Evolutionary conservation across 2,329 filamentous ascomycete genomes (phyloP).

Genomic region (Fusarium irregulare): DNA sequence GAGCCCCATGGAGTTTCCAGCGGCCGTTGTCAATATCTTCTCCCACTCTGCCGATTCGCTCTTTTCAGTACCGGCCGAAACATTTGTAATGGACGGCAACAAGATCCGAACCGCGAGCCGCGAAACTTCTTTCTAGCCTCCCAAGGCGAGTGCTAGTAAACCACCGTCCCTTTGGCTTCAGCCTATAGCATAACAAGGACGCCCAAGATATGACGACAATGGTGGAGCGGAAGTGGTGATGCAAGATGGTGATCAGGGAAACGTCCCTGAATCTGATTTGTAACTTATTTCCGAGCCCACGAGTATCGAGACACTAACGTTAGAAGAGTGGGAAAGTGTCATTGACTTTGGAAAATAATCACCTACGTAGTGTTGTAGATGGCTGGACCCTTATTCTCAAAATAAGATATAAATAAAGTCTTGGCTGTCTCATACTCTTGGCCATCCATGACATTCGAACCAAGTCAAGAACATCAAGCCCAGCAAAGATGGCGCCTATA

Average conservation of each 20-base stretch:
- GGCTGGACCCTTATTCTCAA: background rate
- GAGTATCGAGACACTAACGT: slow-evolving; percentile 5
- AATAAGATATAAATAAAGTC: background rate
- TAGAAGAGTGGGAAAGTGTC: slow-evolving; percentile 8
- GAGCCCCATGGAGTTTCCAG: background rate
- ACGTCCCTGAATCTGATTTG: slow-evolving; percentile 19
- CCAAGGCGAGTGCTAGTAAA: background rate
- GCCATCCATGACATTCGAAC: background rate
- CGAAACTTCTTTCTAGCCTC: slow-evolving; percentile 3
- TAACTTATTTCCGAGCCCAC: slow-evolving; percentile 8
- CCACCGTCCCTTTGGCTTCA: background rate
- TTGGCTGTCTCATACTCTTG: background rate
- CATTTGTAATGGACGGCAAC: slow-evolving; percentile 20
- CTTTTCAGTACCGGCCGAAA: background rate
- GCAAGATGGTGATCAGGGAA: slow-evolving; percentile 16
- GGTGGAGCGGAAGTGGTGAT: slow-evolving; percentile 21
- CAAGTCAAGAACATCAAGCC: background rate
- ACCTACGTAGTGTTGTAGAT: background rate
- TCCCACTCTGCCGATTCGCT: background rate
- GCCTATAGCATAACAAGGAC: slow-evolving; percentile 19
- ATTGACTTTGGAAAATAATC: slow-evolving; percentile 1
- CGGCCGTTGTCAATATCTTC: too few species aligned
- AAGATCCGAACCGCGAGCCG: slow-evolving; percentile 16
- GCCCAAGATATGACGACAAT: slow-evolving; percentile 23
- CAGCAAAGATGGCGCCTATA: slow-evolving; percentile 21